Base-by-base conservation (phyloP, 257 asterid species). In the Mentha longifolia region DNA sequence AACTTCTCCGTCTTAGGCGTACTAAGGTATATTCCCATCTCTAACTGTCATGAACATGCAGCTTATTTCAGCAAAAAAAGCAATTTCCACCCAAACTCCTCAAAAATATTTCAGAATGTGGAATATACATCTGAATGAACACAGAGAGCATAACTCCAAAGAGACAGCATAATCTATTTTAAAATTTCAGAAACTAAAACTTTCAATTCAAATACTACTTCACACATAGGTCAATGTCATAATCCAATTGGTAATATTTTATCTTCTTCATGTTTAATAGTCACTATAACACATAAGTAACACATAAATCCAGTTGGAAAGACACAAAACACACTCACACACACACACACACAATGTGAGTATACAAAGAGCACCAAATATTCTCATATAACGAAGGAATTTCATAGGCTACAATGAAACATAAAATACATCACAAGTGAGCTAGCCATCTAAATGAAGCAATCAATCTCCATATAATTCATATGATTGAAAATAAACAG, bases 21-120 rank as follows among this genome's bases (percentile, higher is more conserved):
- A 77, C 98, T 93, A 51, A 89, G 91, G 81, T 91, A 89, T 79
- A 91, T 76, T 63, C 98, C 98, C 98, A 93, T 93, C 81, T 71
- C 76, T 71, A 80, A 71, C 93, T 84, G 88, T 37, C 77, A 87
- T 17, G 69, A 72, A 57, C 67, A 54, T 67, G 76, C 37, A 73
- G 39, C 35, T 20, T 56, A 43, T 37, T 66, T 74, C 67, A 55
- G 56, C 46, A 33, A 35, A n/a, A 35, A n/a, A 49, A 52, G 59
- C 17, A 22, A 57, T 54, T 33, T 74, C 35, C 76, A 59, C 47
- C 15, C n/a, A 42, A 7, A 16, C 22, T 41, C 57, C 3, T 54
- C 2, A 33, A 57, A 7, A 55, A 56, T 5, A 39, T 39, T 39
- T 19, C 45, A 47, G 9, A 71, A 49, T 0, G 22, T 20, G 20